Percentiles rank a stretch among this genome's conserved stretches.
These are phyloP conservation scores for Parathielavia appendiculata DNA, from an alignment of 495 filamentous ascomycete genomes.

Conservation along the genomic window DNA sequence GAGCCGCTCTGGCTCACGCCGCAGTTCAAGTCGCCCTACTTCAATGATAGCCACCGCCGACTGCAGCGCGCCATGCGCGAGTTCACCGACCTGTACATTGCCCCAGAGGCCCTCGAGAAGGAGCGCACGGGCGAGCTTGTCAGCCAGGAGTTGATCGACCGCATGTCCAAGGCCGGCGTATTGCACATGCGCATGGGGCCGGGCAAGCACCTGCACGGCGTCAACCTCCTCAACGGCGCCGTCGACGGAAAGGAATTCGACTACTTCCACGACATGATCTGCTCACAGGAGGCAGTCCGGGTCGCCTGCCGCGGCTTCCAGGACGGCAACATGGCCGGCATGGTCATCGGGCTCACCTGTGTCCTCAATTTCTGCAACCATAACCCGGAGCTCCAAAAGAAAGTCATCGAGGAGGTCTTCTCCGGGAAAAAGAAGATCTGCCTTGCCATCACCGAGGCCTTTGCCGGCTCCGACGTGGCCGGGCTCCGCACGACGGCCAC, in stretches of 20 bases:
- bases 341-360: conserved; percentile 78
- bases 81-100: conserved; percentile 67
- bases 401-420: conserved; percentile 65
- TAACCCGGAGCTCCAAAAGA: conserved; percentile 59
- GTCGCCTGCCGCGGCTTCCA: conserved; percentile 63
- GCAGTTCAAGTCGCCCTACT: conserved; percentile 77
- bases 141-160: conserved; percentile 69
- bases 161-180: conserved; percentile 67
- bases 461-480: conserved; percentile 83
- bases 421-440: conserved; percentile 82
- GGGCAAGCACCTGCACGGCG: conserved; percentile 73
- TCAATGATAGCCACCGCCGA: conserved; percentile 66
- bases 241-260: conserved; percentile 78
- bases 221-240: conserved; percentile 61
- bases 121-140: conserved; percentile 72
- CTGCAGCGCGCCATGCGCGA: conserved; percentile 67
- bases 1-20: conserved; percentile 78
- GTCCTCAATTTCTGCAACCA: conserved; percentile 68
- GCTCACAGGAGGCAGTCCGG: conserved; percentile 67
- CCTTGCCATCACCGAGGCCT: conserved; percentile 83
- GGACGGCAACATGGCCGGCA: conserved; percentile 63
- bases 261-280: conserved; percentile 79
- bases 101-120: conserved; percentile 71
- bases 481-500: conserved; percentile 74
- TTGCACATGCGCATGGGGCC: conserved; percentile 80